Conservation (phyloP, 192 early-diverging fungal genomes). For the Phycomyces nitens region DNA sequence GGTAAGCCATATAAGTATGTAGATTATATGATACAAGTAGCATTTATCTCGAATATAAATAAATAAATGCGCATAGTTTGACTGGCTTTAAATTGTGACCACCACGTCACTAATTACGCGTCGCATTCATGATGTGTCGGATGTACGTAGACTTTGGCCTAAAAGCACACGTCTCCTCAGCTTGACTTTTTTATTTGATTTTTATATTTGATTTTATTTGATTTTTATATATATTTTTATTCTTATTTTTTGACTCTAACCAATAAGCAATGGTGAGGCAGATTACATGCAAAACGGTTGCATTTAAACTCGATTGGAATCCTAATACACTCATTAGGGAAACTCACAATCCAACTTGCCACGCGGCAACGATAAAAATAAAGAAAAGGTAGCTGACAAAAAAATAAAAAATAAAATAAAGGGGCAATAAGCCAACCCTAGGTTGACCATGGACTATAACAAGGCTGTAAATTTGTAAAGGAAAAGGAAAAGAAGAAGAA, state of each 20-base stretch:
- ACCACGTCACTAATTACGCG: constrained; percentile 1
- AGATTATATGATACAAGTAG: too few relatives aligned
- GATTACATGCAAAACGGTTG: neutral
- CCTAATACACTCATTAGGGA: constrained; percentile 55
- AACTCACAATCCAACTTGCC: constrained; percentile 80
- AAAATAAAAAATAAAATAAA: constrained; percentile 8
- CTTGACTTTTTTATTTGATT: neutral
- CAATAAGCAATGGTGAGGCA: neutral
- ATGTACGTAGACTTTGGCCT: neutral
- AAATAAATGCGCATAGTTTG: neutral
- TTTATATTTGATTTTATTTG: neutral
- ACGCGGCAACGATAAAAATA: constrained; percentile 65
- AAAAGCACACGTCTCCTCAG: neutral
- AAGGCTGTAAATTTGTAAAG: too few relatives aligned
- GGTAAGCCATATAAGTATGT: too few relatives aligned
- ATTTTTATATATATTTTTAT: neutral
- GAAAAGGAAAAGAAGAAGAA: constrained; percentile 82
- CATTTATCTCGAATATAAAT: too few relatives aligned
- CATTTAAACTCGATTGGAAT: neutral
- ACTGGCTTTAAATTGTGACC: neutral
- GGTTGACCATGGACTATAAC: neutral
- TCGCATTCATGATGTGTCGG: neutral
- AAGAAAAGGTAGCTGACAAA: constrained; percentile 39
- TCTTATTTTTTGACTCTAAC: neutral
- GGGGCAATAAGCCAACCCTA: neutral